These are phyloP conservation scores for Entomortierella lignicola DNA, from an alignment of 192 early-diverging fungal genomes.

Conservation along the genomic window DNA sequence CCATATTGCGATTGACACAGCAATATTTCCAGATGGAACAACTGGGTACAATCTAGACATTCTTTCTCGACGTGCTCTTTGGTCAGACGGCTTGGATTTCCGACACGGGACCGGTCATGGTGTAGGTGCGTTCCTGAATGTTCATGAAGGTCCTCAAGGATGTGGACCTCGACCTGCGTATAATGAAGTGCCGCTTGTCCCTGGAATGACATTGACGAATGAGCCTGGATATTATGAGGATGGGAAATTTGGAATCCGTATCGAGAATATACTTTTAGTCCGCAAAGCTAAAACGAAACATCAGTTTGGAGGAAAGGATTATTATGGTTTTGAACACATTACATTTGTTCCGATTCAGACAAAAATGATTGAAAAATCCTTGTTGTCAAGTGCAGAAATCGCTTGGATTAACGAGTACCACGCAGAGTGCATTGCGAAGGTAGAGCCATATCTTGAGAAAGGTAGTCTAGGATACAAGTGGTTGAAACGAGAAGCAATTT, in stretches of 20 bases:
- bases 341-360: conserved; percentile 91
- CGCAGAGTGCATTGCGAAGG: conserved; percentile 74
- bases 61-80: conserved; percentile 85
- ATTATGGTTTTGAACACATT: conserved; percentile 90
- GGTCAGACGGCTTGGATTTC: conserved; percentile 94
- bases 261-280: conserved; percentile 93
- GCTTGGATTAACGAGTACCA: conserved; percentile 94
- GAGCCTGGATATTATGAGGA: conserved; percentile 98
- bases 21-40: conserved; percentile 89
- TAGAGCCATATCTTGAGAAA: conserved; percentile 78
- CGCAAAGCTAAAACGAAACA: conserved; percentile 73
- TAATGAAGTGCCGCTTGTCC: conserved; percentile 78
- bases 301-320: conserved; percentile 87
- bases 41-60: conserved; percentile 89
- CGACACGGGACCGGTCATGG: conserved; percentile 98
- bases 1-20: conserved; percentile 91
- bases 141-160: conserved; percentile 96
- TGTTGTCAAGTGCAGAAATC: conserved; percentile 79
- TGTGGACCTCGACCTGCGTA: conserved; percentile 80
- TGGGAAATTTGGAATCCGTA: conserved; percentile 95
- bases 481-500: conserved; percentile 82
- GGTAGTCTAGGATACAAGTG: conserved; percentile 75
- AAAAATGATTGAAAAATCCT: conserved; percentile 74
- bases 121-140: conserved; percentile 94
- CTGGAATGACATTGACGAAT: conserved; percentile 96